phyloP scores from a whole-genome alignment of 805 yeast genomes.

The Schwanniomyces polymorphus region DNA sequence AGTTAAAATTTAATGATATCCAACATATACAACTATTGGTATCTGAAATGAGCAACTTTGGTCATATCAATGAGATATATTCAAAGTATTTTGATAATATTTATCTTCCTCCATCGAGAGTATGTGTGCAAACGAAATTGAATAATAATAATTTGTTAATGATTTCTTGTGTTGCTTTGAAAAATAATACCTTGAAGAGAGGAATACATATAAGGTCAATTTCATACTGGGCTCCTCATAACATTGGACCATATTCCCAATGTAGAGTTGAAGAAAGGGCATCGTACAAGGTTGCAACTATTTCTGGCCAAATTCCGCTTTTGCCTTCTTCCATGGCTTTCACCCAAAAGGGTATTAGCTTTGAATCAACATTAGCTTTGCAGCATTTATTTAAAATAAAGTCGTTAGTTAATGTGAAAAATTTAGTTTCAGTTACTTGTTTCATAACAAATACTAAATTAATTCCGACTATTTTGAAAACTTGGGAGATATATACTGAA shows the following conservation, averaged over 20 bases:
- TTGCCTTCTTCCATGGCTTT: slow-evolving; percentile 70
- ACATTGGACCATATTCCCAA: slow-evolving; percentile 97
- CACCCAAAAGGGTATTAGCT: slow-evolving; percentile 13
- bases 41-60: slow-evolving; percentile 64
- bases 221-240: slow-evolving; percentile 98
- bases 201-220: slow-evolving; percentile 92
- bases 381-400: slow-evolving; percentile 74
- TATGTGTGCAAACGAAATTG: slow-evolving; percentile 69
- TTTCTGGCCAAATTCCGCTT: slow-evolving; percentile 92
- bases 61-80: slow-evolving; percentile 61
- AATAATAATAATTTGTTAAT: slow-evolving; percentile 43
- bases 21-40: slow-evolving; percentile 63
- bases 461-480: slow-evolving; percentile 28
- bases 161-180: slow-evolving; percentile 59
- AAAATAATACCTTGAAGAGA: slow-evolving; percentile 35
- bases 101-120: slow-evolving; percentile 80
- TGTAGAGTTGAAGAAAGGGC: slow-evolving; percentile 49
- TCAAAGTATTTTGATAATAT: slow-evolving; percentile 52
- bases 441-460: slow-evolving; percentile 43
- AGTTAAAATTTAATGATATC: slow-evolving; percentile 45
- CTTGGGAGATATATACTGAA: slow-evolving; percentile 47
- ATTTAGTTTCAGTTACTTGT: slow-evolving; percentile 52
- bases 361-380: slow-evolving; percentile 56
- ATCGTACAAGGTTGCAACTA: slow-evolving; percentile 48
- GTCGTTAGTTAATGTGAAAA: slow-evolving; percentile 46